Evolutionary conservation across 169 alveolate species (phyloP).

Genomic region (Plasmodium yoelii): DNA sequence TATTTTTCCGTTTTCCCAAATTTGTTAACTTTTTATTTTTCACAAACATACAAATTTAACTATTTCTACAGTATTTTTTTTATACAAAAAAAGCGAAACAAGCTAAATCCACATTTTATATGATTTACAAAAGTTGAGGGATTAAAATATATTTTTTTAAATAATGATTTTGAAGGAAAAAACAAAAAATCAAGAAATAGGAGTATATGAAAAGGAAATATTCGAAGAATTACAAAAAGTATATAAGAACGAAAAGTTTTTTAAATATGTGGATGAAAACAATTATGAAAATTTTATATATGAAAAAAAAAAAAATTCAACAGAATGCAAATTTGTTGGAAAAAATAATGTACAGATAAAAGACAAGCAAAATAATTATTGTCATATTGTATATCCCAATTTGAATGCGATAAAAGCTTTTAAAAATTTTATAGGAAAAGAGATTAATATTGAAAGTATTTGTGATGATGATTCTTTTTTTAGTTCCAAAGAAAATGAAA

Average conservation of each 20-base stretch:
- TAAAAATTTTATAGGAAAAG: slow-evolving; percentile 60
- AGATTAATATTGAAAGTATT: slow-evolving; percentile 9
- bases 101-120: no score
- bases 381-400: slow-evolving; percentile 5
- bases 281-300: slow-evolving; percentile 38
- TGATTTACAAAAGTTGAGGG: no score
- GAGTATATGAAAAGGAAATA: slow-evolving; percentile 34
- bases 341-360: not conserved
- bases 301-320: slow-evolving; percentile 20
- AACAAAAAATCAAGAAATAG: slow-evolving; percentile 42
- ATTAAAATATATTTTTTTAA: not conserved
- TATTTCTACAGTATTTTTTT: no score
- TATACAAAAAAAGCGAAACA: no score
- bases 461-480: not conserved
- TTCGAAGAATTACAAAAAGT: slow-evolving; percentile 37
- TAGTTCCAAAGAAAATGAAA: not conserved
- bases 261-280: slow-evolving; percentile 48
- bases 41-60: no score
- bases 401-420: slow-evolving; percentile 34
- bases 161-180: slow-evolving; percentile 34
- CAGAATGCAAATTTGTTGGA: not conserved
- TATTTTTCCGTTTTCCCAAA: no score
- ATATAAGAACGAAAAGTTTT: slow-evolving; percentile 14
- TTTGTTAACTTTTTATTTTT: no score
- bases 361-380: slow-evolving; percentile 17